A percentile compares a stretch with the other conserved stretches of the same genome.
These are phyloP conservation scores for Aspergillus ostianus DNA, from an alignment of 495 filamentous ascomycete species.

Conservation along the genomic window DNA sequence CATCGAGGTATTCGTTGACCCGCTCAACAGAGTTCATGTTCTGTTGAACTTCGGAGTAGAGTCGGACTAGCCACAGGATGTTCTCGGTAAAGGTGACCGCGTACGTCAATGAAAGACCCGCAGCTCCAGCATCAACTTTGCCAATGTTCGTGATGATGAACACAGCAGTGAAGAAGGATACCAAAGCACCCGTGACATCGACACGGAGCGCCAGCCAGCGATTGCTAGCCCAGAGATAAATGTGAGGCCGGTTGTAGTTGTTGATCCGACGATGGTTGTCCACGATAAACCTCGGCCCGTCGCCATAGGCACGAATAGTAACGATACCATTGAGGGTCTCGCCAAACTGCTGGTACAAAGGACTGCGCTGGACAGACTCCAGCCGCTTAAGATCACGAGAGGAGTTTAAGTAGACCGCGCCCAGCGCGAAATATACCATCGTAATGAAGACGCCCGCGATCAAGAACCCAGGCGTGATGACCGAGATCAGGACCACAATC, in stretches of 20 bases:
- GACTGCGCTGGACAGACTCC: constrained; percentile 91
- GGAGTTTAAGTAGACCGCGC: constrained; percentile 83
- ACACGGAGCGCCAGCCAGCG: constrained; percentile 94
- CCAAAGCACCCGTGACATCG: constrained; percentile 85
- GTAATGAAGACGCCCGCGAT: constrained; percentile 85
- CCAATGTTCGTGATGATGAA: constrained; percentile 86
- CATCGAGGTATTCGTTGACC: constrained; percentile 93
- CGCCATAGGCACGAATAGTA: constrained; percentile 97
- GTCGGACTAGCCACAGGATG: constrained; percentile 90
- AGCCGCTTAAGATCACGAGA: constrained; percentile 92
- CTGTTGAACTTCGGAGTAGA: constrained; percentile 96
- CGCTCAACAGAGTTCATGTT: constrained; percentile 99
- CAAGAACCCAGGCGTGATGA: constrained; percentile 90
- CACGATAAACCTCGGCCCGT: constrained; percentile 87
- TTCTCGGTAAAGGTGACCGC: constrained; percentile 98
- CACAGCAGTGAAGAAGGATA: constrained; percentile 90
- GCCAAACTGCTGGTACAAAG: constrained; percentile 96
- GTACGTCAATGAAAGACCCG: constrained; percentile 95
- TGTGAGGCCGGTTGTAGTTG: constrained; percentile 87
- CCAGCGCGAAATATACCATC: constrained; percentile 76
- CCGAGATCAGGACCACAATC: constrained; percentile 86
- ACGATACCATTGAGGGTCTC: constrained; percentile 94
- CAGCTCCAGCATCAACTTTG: constrained; percentile 86
- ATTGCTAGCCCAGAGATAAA: constrained; percentile 96
- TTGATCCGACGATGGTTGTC: constrained; percentile 92